Evolutionary conservation across 208 protist genomes (phyloP), one percentile per base, ranked within the genome.

Genomic region (Leishmania guyanensis): DNA sequence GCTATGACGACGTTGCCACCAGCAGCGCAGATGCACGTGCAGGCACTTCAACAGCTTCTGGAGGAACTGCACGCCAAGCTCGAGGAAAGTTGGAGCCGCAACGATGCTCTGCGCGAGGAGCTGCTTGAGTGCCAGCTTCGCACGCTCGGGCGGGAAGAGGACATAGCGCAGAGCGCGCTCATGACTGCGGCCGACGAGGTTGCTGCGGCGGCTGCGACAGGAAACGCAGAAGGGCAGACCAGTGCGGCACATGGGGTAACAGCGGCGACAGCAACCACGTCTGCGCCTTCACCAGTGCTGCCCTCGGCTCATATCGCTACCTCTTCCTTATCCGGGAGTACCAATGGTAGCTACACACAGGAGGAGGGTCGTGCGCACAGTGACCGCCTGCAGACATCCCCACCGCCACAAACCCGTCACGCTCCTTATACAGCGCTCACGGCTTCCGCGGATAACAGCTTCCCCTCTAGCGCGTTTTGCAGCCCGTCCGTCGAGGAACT

Each of bases 51-150:
- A 53, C 64, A 70, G 50, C 82, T 85, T 12, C 71, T 86, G 39
- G 69, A 87, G 78, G 81, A 85, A 20, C 70, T 91, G 65, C 80
- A 84, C 50, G 76, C 60, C 39, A 84, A 80, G 36, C 62, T 91
- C 56, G 76, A 87, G 56, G 84, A 91, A 50, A 86, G 81, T 65
- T 84, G 80, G 78, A 77, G 65, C 72, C 84, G 75, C 66, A 86
- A 87, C 73, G 88, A 89, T 29, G 75, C 75, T 36, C 79, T 87
- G 65, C 77, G 83, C 14, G 75, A 82, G 39, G 82, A 85, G 46
- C 76, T 89, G 62, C 72, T 85, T 20, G 48, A 73, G 22, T 82
- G 86, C 66, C 82, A 85, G 58, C 82, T 89, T 26, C 78, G 82
- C 26, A 82, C 75, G 5, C 82, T 89, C 48, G 85, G 84, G 48